Percentiles rank a stretch among this genome's conserved stretches.
Conservation (phyloP, 331 rosid species). For the Rosa hybrid region DNA sequence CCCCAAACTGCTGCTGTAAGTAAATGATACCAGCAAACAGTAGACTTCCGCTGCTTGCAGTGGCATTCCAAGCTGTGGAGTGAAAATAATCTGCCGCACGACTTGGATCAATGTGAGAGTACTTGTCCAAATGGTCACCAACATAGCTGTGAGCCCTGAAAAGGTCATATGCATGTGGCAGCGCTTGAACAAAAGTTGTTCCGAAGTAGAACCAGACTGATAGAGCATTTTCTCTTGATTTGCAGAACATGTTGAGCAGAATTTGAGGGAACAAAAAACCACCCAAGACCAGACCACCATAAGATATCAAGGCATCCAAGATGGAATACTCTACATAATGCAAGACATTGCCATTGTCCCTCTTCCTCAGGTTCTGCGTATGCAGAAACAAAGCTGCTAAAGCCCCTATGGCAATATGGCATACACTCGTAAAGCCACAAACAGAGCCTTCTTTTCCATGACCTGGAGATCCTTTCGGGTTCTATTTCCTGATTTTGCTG, state of each 20-base stretch:
- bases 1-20: slow-evolving; percentile 62
- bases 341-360: neutral
- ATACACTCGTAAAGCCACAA: slow-evolving; percentile 41
- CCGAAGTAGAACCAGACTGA: slow-evolving; percentile 54
- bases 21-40: slow-evolving; percentile 42
- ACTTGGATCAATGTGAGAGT: slow-evolving; percentile 40
- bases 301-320: slow-evolving; percentile 48
- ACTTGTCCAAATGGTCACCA: neutral
- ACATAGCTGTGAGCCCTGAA: slow-evolving; percentile 33
- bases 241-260: slow-evolving; percentile 44
- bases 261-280: slow-evolving; percentile 67
- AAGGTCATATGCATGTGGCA: slow-evolving; percentile 64
- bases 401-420: slow-evolving; percentile 35
- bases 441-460: slow-evolving; percentile 42
- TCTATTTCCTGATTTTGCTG: slow-evolving; percentile 43
- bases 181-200: slow-evolving; percentile 47
- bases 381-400: slow-evolving; percentile 34
- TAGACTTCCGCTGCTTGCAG: slow-evolving; percentile 39
- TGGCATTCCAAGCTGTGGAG: slow-evolving; percentile 51
- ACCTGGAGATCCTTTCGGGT: slow-evolving; percentile 29
- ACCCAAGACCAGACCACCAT: slow-evolving; percentile 50
- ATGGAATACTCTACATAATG: slow-evolving; percentile 12
- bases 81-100: slow-evolving; percentile 35
- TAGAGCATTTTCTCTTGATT: slow-evolving; percentile 35
- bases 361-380: slow-evolving; percentile 23